A percentile compares a stretch with the other conserved stretches of the same genome.
These are phyloP conservation scores for Pyrenochaeta sp. DNA, from an alignment of 2,329 filamentous ascomycete genomes.

Conservation along the genomic window DNA sequence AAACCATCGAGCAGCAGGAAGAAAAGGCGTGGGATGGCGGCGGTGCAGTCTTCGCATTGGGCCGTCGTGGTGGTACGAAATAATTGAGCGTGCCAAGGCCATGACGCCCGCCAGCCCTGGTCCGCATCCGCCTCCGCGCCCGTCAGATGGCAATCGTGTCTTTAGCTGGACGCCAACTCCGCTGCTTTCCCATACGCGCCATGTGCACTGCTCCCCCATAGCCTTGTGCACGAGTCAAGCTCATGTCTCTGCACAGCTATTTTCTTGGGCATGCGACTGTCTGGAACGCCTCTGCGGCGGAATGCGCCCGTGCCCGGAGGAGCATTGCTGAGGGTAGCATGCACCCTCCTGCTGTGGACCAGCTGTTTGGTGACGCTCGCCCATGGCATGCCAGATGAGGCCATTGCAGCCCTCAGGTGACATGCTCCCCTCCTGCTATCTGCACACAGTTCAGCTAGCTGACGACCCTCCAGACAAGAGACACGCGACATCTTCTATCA, in stretches of 20 bases:
- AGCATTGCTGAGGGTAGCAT: constrained; percentile 34
- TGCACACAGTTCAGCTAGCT: constrained; percentile 9
- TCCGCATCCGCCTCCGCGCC: background rate
- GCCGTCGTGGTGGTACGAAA: constrained; percentile 9
- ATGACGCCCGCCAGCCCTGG: background rate
- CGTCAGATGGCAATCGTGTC: constrained; percentile 21
- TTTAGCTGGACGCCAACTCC: constrained; percentile 5
- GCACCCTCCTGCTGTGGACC: constrained; percentile 40
- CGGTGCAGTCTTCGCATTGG: constrained; percentile 1
- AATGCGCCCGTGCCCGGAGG: constrained; percentile 30
- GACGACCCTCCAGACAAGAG: constrained; percentile 54
- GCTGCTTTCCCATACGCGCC: constrained; percentile 2
- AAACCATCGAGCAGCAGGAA: no score
- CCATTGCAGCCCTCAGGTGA: constrained; percentile 48
- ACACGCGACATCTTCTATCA: constrained; percentile 87
- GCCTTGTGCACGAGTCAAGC: constrained; percentile 14
- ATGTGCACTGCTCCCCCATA: constrained; percentile 9
- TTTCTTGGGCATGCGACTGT: constrained; percentile 48
- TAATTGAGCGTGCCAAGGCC: constrained; percentile 8
- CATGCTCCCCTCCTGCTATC: background rate
- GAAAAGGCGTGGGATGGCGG: constrained; percentile 8
- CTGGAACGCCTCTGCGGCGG: constrained; percentile 38
- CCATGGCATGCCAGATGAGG: constrained; percentile 56
- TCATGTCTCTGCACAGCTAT: constrained; percentile 44
- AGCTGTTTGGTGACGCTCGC: constrained; percentile 42